phyloP scores from a whole-genome alignment of 768 basidiomycete species.

The Tephrocybe sp. region DNA sequence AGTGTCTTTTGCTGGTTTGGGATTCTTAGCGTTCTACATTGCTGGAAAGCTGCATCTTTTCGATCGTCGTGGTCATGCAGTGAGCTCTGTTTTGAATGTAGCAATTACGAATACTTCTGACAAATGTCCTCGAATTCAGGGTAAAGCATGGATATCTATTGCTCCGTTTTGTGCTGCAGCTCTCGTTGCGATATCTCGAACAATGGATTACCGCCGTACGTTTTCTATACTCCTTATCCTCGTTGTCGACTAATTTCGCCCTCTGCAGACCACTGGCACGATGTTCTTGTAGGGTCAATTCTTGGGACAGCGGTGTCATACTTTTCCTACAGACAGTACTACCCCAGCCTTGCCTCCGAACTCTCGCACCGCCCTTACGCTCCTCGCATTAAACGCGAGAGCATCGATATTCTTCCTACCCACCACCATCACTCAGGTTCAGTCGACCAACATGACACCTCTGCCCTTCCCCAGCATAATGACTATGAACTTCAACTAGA shows the following conservation, averaged over 20 bases:
- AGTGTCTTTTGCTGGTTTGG: conserved; percentile 94
- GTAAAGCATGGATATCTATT: conserved; percentile 83
- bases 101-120: background rate
- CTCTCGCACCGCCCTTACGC: conserved; percentile 68
- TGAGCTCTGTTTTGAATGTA: conserved; percentile 26
- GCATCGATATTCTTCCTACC: conserved; percentile 38
- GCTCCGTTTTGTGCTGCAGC: conserved; percentile 76
- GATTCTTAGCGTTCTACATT: conserved; percentile 84
- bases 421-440: conserved; percentile 18
- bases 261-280: conserved; percentile 82
- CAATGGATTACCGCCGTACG: conserved; percentile 89
- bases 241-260: conserved; percentile 8
- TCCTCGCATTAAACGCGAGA: conserved; percentile 56
- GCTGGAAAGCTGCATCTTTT: conserved; percentile 93
- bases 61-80: conserved; percentile 72
- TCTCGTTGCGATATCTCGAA: conserved; percentile 79
- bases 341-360: conserved; percentile 64
- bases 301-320: conserved; percentile 72
- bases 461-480: conserved; percentile 7
- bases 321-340: conserved; percentile 83
- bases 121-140: conserved; percentile 30
- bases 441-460: conserved; percentile 8
- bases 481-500: conserved; percentile 24
- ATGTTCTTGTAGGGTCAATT: conserved; percentile 76
- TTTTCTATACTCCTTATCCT: conserved; percentile 12